A percentile compares a stretch with the other conserved stretches of the same genome.
Evolutionary conservation across 2,329 filamentous ascomycete genomes (phyloP).

Genomic region (Cercospora zeae-maydis): DNA sequence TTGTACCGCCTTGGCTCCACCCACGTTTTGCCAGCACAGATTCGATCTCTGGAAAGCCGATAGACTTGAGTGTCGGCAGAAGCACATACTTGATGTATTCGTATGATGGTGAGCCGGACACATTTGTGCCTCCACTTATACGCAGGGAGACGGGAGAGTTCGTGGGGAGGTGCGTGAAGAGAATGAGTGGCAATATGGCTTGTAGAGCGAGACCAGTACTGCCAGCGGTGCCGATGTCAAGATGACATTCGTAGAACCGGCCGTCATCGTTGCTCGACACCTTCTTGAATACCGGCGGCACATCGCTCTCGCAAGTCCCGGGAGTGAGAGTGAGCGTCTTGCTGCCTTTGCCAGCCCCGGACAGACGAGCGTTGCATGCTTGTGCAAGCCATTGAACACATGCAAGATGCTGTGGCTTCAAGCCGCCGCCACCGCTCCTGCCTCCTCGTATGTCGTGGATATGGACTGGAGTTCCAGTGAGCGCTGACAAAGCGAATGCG

Average conservation of each 20-base stretch:
- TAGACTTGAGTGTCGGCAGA: slow-evolving; percentile 49
- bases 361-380: slow-evolving; percentile 46
- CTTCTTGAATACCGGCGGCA: slow-evolving; percentile 26
- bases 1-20: slow-evolving; percentile 50
- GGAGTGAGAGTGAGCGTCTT: slow-evolving; percentile 43
- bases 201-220: slow-evolving; percentile 56
- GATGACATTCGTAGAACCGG: slow-evolving; percentile 37
- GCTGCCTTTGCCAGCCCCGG: slow-evolving; percentile 44
- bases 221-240: slow-evolving; percentile 50
- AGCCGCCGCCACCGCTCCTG: slow-evolving; percentile 49
- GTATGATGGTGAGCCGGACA: slow-evolving; percentile 52
- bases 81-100: slow-evolving; percentile 58
- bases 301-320: not conserved
- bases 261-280: slow-evolving; percentile 13
- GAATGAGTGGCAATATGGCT: slow-evolving; percentile 56
- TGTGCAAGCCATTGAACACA: slow-evolving; percentile 52
- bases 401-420: slow-evolving; percentile 57
- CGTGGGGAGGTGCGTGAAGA: slow-evolving; percentile 40
- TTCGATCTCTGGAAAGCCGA: slow-evolving; percentile 50
- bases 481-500: slow-evolving; percentile 53
- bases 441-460: slow-evolving; percentile 56
- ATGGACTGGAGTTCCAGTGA: slow-evolving; percentile 49
- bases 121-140: slow-evolving; percentile 58
- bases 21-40: slow-evolving; percentile 48
- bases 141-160: slow-evolving; percentile 37